Conservation (phyloP, 768 basidiomycete species). For the Epithele typhae region DNA sequence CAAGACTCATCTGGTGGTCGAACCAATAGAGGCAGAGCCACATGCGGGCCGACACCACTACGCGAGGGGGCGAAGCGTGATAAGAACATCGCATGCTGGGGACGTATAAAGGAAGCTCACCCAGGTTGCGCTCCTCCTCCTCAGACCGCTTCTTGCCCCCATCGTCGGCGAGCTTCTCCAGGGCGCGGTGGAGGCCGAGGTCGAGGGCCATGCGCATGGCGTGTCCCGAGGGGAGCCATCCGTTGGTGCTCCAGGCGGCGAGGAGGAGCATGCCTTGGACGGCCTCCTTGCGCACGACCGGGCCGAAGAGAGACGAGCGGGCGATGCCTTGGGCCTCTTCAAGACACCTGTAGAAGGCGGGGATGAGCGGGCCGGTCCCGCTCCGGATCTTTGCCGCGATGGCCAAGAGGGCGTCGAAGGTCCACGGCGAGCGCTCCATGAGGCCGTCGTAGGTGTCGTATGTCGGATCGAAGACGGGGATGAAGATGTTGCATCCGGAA, state of each 20-base stretch:
- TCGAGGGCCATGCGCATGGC: slow-evolving; percentile 96
- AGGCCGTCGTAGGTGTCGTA: slow-evolving; percentile 94
- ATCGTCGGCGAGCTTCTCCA: slow-evolving; percentile 86
- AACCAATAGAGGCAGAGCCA: slow-evolving; percentile 97
- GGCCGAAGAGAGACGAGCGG: slow-evolving; percentile 88
- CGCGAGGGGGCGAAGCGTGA: background rate
- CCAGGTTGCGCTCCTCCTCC: slow-evolving; percentile 73
- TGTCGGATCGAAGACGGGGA: slow-evolving; percentile 87
- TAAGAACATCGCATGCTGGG: too few relatives aligned
- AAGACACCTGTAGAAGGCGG: slow-evolving; percentile 85
- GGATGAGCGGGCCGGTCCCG: slow-evolving; percentile 79
- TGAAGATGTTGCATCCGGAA: slow-evolving; percentile 93
- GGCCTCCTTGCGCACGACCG: slow-evolving; percentile 91
- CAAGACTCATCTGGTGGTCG: slow-evolving; percentile 95
- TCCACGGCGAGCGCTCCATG: slow-evolving; percentile 92
- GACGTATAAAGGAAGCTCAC: background rate
- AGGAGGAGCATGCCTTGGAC: slow-evolving; percentile 92
- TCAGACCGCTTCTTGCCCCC: slow-evolving; percentile 52
- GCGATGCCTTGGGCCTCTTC: slow-evolving; percentile 97
- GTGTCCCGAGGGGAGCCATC: slow-evolving; percentile 93
- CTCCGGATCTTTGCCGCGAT: slow-evolving; percentile 90
- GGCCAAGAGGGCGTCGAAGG: slow-evolving; percentile 89
- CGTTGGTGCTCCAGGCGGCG: slow-evolving; percentile 91
- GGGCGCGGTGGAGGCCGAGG: slow-evolving; percentile 85
- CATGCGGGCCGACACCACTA: slow-evolving; percentile 88